Base-by-base conservation (phyloP, 2,329 filamentous ascomycete species). In the Xylariaceae sp. region DNA sequence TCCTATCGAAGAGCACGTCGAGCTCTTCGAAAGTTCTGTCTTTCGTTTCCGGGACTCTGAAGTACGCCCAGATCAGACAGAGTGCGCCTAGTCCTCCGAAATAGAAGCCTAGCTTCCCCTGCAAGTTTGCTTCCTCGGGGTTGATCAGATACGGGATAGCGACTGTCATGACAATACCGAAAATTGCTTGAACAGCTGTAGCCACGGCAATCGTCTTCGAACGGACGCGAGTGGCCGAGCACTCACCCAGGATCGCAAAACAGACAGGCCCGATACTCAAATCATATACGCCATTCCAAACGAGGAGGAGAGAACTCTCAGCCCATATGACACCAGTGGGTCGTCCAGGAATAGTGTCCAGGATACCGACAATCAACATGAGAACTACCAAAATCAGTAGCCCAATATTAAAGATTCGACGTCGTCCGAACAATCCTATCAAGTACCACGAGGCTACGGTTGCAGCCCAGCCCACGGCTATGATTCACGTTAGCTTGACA, bases 211-310 rank as follows among this genome's bases (percentile, higher is more conserved):
- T 75, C 1, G 70, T 74, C 65, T 75, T 75, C 16, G 72, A 74
- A 7, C 73, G 66, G 7, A 75, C 71, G 14, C 73, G 69, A 1
- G 72, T 75, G 14, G 73, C 73, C 1, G 72, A 75, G 31, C 72
- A 61, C 69, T 84, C 68, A 58, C 80, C 81, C 55, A 83, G 77
- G 59, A 82, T 78, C 50, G 84, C 65, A 50, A 85, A 76, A 47
- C 70, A 72, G 43, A 75, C 63, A 3, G 73, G 73, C 0, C 79
- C 80, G 16, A 82, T 68, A 0, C 77, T 78, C 10, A 80, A 60
- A 58, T 81, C 77, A 60, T 81, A 83, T 17, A 70, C 65, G 22
- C 78, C 74, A 17, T 77, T 78, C 69, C 74, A 80, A 16, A 80
- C 60, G 7, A 82, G 61, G 57, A 81, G 72, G 14, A 83, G 67